phyloP scores from a whole-genome alignment of 352 stramenopile genomes.

The Phytophthora idaei region DNA sequence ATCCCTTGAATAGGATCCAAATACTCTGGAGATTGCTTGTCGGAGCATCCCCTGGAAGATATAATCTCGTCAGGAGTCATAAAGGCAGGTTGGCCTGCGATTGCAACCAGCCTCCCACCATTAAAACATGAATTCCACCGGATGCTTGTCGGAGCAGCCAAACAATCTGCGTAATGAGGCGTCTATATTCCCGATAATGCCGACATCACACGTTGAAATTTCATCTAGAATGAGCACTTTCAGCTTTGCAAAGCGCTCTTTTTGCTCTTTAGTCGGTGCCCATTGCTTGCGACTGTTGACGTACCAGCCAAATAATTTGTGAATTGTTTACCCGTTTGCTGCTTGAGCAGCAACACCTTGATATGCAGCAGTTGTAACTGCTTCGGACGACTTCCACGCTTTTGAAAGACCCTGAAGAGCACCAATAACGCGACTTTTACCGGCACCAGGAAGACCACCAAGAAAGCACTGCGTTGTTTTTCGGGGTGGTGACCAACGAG shows the following conservation, averaged over 20 bases:
- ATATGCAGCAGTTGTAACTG: conserved; percentile 4
- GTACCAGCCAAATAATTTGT: conserved; percentile 13
- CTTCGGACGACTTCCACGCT: not conserved
- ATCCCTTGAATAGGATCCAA: not conserved
- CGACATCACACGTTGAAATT: conserved; percentile 5
- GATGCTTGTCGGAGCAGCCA: conserved; percentile 7
- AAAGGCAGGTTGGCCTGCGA: conserved; percentile 23
- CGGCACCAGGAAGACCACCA: conserved; percentile 3
- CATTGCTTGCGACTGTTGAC: not conserved
- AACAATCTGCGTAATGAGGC: not conserved
- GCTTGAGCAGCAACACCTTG: conserved; percentile 16
- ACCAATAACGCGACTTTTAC: conserved; percentile 12
- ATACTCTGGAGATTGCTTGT: not conserved
- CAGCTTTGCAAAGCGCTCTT: conserved; percentile 4
- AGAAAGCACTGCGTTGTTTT: conserved; percentile 1
- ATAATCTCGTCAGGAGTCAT: not conserved
- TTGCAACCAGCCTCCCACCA: conserved; percentile 38
- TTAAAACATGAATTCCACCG: conserved; percentile 26
- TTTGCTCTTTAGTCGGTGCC: not conserved
- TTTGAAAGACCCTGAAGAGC: conserved; percentile 5
- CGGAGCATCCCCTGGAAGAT: not conserved
- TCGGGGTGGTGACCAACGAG: not conserved
- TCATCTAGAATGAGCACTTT: conserved; percentile 15
- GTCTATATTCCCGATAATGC: conserved; percentile 6
- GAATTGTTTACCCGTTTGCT: conserved; percentile 12